Base-by-base conservation (phyloP, 2,329 filamentous ascomycete species). In the Lanzia echinophila region DNA sequence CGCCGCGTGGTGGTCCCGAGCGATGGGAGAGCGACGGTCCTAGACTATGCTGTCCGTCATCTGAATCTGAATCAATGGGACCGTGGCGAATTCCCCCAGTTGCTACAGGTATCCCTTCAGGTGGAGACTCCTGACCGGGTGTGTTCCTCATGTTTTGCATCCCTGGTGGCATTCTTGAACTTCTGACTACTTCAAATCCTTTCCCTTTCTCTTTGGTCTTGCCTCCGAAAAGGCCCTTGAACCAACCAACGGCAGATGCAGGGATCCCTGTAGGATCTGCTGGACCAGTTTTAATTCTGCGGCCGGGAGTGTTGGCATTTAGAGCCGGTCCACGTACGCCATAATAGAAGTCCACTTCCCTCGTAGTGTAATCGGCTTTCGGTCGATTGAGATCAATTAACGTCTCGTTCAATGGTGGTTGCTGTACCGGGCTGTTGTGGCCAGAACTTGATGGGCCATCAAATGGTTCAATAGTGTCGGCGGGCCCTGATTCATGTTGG, bases 261-360 rank as follows among this genome's bases (percentile, higher is more conserved):
- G 96, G 88, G 0, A 91, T 90, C 0, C 91, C 89, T 36, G 91
- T 96, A 0, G 94, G 94, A 72, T 99, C 92, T 8, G 91, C 90
- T 2, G 94, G 94, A 0, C 94, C 94, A 4, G 94, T 99, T 64
- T 94, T 92, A 48, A 96, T 76, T 67, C 88, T 92, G 47, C 94
- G 81, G 19, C 88, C 90, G 0, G 87, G 87, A 3, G 83, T 83
- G 56, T 90, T 88, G 1, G 90, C 87, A 62, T 86, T 91, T 12
- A 97, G 73, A 1, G 92, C 90, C 19, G 90, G 89, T 0, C 94
- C 94, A 33, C 94, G 83, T 17, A 95, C 87, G 10, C 90, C 88
- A 65, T 99, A 97, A 71, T 97, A 97, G 65, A 96, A 96, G 69
- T 99, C 94, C 0, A 95, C 90, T 70, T 99, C 94, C 53, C 94